phyloP scores from a whole-genome alignment of 768 basidiomycete species.

The Amanita phalloides region DNA sequence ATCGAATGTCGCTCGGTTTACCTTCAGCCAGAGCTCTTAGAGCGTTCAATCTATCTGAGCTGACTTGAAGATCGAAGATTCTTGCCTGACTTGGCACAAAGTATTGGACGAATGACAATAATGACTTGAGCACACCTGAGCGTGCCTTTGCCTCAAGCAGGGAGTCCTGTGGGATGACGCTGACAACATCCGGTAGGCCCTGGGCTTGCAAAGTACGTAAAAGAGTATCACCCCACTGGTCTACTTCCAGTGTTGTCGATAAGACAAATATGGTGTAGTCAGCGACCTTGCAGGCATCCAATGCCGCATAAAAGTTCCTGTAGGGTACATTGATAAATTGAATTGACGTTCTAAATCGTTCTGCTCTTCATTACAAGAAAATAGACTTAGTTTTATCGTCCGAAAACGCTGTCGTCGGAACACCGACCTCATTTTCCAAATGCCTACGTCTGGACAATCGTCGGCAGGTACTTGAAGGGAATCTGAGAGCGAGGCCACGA shows the following conservation, averaged over 20 bases:
- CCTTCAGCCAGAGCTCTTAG: constrained; percentile 79
- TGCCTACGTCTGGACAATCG: constrained; percentile 39
- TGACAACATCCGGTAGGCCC: constrained; percentile 77
- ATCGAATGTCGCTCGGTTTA: constrained; percentile 65
- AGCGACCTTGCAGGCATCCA: constrained; percentile 80
- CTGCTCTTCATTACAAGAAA: constrained; percentile 40
- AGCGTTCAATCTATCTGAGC: constrained; percentile 61
- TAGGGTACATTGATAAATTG: constrained; percentile 79
- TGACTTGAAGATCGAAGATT: constrained; percentile 59
- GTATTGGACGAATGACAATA: constrained; percentile 91
- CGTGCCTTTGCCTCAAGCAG: constrained; percentile 52
- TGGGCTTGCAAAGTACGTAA: constrained; percentile 84
- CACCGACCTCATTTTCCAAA: constrained; percentile 61
- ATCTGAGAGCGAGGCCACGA: constrained; percentile 47
- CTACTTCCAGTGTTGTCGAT: constrained; percentile 75
- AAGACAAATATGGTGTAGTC: constrained; percentile 86
- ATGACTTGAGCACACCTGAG: constrained; percentile 66
- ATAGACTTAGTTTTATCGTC: constrained; percentile 1
- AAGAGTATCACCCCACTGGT: constrained; percentile 76
- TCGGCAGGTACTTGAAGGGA: constrained; percentile 45
- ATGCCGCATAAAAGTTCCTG: constrained; percentile 57
- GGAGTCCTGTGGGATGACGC: constrained; percentile 52
- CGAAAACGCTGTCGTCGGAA: neutral
- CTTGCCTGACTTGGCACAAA: constrained; percentile 79
- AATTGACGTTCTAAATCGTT: constrained; percentile 83